Evolutionary conservation across 371 early-diverging fungal species (phyloP).

Genomic region (Nematocida minor): DNA sequence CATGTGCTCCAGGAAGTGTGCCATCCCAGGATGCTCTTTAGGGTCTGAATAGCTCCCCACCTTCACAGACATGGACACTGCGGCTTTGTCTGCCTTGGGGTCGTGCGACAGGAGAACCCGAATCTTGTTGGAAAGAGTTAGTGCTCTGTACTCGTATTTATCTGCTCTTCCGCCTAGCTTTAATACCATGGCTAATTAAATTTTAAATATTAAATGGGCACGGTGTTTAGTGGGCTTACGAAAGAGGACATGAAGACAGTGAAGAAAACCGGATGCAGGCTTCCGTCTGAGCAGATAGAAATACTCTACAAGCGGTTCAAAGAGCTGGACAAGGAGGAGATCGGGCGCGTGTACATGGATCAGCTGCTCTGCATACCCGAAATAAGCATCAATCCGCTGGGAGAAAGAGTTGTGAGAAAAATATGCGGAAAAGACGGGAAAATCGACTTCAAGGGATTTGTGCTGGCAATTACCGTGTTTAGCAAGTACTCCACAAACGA

Average conservation of each 20-base stretch:
- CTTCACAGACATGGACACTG: conserved; percentile 68
- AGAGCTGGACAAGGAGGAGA: conserved; percentile 46
- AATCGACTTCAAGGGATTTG: conserved; percentile 38
- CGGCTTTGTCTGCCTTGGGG: conserved; percentile 49
- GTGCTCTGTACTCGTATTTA: conserved; percentile 46
- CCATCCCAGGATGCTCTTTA: conserved; percentile 74
- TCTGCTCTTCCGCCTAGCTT: conserved; percentile 49
- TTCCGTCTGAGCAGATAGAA: conserved; percentile 17
- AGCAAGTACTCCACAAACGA: conserved; percentile 28
- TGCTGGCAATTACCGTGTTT: neutral
- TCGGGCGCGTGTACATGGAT: conserved; percentile 41
- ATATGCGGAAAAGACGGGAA: conserved; percentile 4
- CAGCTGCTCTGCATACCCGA: conserved; percentile 46
- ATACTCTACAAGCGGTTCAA: conserved; percentile 30
- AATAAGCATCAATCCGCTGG: conserved; percentile 50
- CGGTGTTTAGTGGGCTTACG: conserved; percentile 47
- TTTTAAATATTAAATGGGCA: conserved; percentile 32
- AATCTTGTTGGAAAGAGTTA: conserved; percentile 56
- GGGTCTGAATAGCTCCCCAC: conserved; percentile 74
- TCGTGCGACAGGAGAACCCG: conserved; percentile 49
- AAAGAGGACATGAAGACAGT: conserved; percentile 34
- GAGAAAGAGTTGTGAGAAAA: conserved; percentile 24
- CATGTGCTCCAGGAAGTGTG: conserved; percentile 95
- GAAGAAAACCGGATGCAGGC: conserved; percentile 12
- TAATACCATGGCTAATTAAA: conserved; percentile 9